phyloP scores from a whole-genome alignment of 257 asterid genomes.

The Lycium barbarum region DNA sequence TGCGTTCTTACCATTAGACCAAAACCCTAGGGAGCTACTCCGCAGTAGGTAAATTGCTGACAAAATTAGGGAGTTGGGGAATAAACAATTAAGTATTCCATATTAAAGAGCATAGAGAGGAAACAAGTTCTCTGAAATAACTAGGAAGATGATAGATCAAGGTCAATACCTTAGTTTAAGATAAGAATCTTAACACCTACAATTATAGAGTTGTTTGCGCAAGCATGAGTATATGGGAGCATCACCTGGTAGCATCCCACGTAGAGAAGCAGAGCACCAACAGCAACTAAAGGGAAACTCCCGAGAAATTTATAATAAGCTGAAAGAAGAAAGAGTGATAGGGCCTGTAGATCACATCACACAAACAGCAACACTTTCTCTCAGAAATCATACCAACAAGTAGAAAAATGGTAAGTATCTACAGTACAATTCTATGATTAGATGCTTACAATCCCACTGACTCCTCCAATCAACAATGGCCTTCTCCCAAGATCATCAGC shows the following conservation, averaged over 20 bases:
- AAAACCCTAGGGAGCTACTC: neutral
- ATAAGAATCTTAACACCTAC: slow-evolving; percentile 13
- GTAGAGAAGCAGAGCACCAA: slow-evolving; percentile 89
- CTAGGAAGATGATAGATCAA: slow-evolving; percentile 17
- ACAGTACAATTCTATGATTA: slow-evolving; percentile 3
- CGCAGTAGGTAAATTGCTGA: neutral
- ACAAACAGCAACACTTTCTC: slow-evolving; percentile 8
- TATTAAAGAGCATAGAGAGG: neutral
- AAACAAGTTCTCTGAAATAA: neutral
- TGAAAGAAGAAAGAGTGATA: slow-evolving; percentile 88
- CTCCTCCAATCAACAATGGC: slow-evolving; percentile 89
- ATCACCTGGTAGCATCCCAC: slow-evolving; percentile 98
- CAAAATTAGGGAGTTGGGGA: neutral
- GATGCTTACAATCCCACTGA: slow-evolving; percentile 83
- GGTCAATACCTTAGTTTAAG: neutral
- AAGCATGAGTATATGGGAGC: slow-evolving; percentile 23
- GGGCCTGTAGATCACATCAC: slow-evolving; percentile 56
- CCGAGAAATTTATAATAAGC: slow-evolving; percentile 95
- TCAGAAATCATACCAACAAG: slow-evolving; percentile 13
- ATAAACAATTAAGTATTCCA: slow-evolving; percentile 9
- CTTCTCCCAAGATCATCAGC: slow-evolving; percentile 97
- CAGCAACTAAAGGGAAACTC: slow-evolving; percentile 84
- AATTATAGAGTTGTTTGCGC: neutral
- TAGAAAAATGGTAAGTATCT: slow-evolving; percentile 19
- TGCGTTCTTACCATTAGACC: neutral